phyloP scores from a whole-genome alignment of 2,329 filamentous ascomycete genomes.

The Thermomyces lanuginosus region DNA sequence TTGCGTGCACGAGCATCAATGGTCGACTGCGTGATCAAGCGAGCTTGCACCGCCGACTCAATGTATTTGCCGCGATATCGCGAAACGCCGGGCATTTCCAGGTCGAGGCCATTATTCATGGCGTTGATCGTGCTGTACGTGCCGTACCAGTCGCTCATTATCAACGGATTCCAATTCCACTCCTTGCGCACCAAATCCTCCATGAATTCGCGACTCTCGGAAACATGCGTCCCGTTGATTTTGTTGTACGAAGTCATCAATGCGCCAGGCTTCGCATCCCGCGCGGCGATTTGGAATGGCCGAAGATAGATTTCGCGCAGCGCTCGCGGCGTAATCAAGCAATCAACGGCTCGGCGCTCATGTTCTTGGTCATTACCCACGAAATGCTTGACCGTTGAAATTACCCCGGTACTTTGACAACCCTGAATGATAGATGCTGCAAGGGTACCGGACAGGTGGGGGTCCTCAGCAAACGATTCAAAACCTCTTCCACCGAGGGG shows the following conservation, averaged over 20 bases:
- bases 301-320: conserved; percentile 47
- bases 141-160: conserved; percentile 33
- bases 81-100: conserved; percentile 32
- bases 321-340: conserved; percentile 33
- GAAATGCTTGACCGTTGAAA: conserved; percentile 54
- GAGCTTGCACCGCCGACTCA: conserved; percentile 32
- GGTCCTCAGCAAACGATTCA: conserved; percentile 74
- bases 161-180: conserved; percentile 29
- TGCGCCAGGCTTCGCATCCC: conserved; percentile 37
- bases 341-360: conserved; percentile 25
- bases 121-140: conserved; percentile 29
- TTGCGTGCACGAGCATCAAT: conserved; percentile 41
- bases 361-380: conserved; percentile 33
- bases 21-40: conserved; percentile 39
- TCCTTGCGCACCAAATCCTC: conserved; percentile 28
- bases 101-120: conserved; percentile 29
- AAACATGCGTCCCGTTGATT: conserved; percentile 38
- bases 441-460: conserved; percentile 56
- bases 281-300: conserved; percentile 46
- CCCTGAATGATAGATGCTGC: conserved; percentile 56
- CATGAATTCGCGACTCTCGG: conserved; percentile 28
- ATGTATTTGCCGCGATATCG: conserved; percentile 25
- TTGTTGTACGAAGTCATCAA: conserved; percentile 46
- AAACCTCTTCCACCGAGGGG: conserved; percentile 71
- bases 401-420: conserved; percentile 55